Conservation (phyloP, 1,284 basidiomycete genomes). For the Cerrena zonata region DNA sequence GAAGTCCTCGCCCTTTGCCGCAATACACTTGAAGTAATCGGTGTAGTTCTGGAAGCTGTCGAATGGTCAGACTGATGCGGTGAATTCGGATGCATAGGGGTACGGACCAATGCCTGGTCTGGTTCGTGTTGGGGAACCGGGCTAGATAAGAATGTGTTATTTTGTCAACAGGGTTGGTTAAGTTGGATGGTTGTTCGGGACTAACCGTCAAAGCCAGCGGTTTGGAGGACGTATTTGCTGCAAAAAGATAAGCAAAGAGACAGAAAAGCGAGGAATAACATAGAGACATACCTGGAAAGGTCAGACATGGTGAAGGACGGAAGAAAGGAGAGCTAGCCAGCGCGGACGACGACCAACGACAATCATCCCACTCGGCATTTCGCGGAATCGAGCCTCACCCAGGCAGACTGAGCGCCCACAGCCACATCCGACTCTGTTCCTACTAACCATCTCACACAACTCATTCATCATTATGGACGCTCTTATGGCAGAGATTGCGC, state of each 20-base stretch:
- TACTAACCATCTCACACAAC: not conserved
- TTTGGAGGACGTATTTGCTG: slow-evolving; percentile 81
- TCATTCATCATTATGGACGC: slow-evolving; percentile 58
- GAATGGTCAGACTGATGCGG: not conserved
- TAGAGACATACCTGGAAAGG: slow-evolving; percentile 46
- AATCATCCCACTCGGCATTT: slow-evolving; percentile 14
- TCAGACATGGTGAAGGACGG: slow-evolving; percentile 61
- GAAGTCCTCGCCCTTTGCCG: slow-evolving; percentile 96
- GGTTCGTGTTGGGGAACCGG: slow-evolving; percentile 94
- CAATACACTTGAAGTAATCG: slow-evolving; percentile 96
- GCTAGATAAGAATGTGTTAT: too few species aligned
- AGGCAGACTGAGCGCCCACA: not conserved
- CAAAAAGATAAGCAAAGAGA: slow-evolving; percentile 11
- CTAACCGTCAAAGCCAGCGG: slow-evolving; percentile 80
- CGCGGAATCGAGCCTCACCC: slow-evolving; percentile 3
- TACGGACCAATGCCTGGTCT: slow-evolving; percentile 86
- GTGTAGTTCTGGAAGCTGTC: slow-evolving; percentile 89
- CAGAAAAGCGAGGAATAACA: slow-evolving; percentile 1
- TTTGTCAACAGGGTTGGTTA: not conserved
- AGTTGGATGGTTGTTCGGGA: slow-evolving; percentile 8
- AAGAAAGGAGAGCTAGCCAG: slow-evolving; percentile 18
- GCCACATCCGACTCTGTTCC: not conserved
- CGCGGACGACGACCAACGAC: slow-evolving; percentile 2
- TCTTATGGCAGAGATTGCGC: slow-evolving; percentile 81
- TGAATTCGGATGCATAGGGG: slow-evolving; percentile 1